Evolutionary conservation across 257 asterid genomes (phyloP).

Genomic region (Plectranthus barbatus): DNA sequence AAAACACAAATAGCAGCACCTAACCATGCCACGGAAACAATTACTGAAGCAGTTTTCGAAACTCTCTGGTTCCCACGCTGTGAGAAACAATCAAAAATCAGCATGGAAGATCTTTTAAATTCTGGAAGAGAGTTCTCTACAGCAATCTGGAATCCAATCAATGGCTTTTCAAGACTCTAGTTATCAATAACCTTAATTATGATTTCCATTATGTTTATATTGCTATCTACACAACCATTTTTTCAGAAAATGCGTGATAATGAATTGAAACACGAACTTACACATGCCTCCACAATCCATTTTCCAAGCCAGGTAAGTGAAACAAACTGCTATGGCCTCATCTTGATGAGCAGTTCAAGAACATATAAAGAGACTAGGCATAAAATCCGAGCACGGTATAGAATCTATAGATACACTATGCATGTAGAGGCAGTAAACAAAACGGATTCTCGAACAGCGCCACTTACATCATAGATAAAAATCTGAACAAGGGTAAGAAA

Average conservation of each 20-base stretch:
- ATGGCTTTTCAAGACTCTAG: background rate
- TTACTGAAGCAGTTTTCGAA: slow-evolving; percentile 39
- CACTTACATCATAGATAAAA: slow-evolving; percentile 54
- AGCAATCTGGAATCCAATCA: background rate
- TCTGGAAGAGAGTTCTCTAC: background rate
- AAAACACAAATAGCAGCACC: slow-evolving; percentile 61
- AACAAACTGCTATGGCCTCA: background rate
- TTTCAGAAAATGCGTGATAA: background rate
- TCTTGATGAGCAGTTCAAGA: background rate
- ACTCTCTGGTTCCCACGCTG: slow-evolving; percentile 88
- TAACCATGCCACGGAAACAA: slow-evolving; percentile 56
- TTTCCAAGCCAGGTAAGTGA: background rate
- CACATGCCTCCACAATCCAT: background rate
- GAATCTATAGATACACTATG: too few relatives aligned
- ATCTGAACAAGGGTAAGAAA: slow-evolving; percentile 68
- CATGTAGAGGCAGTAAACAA: too few relatives aligned
- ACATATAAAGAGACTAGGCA: background rate
- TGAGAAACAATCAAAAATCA: slow-evolving; percentile 3
- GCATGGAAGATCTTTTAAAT: background rate
- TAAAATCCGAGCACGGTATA: background rate
- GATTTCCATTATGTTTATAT: background rate
- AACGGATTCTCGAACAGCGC: background rate
- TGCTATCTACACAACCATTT: too few relatives aligned
- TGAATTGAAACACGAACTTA: background rate
- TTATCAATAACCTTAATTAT: background rate